Conservation (phyloP, 2,329 filamentous ascomycete species). For the Cyphellophora attinorum region DNA sequence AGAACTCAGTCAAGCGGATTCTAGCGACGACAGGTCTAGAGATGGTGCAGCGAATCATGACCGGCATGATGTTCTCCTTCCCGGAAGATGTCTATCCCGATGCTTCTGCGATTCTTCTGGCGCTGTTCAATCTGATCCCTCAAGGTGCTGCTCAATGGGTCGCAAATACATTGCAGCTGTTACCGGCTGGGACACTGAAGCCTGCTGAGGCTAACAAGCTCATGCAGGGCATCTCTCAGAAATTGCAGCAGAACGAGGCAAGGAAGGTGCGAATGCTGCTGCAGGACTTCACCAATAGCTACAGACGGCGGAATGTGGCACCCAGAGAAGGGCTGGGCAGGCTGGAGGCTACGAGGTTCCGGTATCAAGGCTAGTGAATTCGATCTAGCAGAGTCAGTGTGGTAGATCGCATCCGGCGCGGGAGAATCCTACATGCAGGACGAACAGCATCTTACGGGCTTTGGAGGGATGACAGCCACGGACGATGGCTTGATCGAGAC, state of each 20-base stretch:
- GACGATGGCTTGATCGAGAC: too few relatives aligned
- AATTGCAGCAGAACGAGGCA: conserved; percentile 58
- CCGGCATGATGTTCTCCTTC: conserved; percentile 99
- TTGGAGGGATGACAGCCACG: too few relatives aligned
- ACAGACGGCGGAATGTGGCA: conserved; percentile 88
- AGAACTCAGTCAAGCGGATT: conserved; percentile 62
- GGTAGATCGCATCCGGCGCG: too few relatives aligned
- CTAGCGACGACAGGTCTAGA: conserved; percentile 61
- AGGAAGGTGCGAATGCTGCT: conserved; percentile 75
- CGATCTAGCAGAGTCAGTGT: too few relatives aligned
- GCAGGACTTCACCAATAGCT: conserved; percentile 94
- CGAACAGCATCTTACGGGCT: too few relatives aligned
- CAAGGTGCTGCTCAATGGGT: conserved; percentile 73
- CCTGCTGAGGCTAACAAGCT: conserved; percentile 71
- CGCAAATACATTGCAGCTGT: conserved; percentile 68
- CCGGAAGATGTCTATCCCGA: conserved; percentile 92
- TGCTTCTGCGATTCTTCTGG: conserved; percentile 82
- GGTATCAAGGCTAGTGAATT: conserved; percentile 53
- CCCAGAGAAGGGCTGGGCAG: conserved; percentile 82
- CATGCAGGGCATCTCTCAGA: conserved; percentile 70
- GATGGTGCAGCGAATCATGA: conserved; percentile 80
- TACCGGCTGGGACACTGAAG: conserved; percentile 74
- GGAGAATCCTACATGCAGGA: too few relatives aligned
- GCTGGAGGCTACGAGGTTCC: conserved; percentile 78
- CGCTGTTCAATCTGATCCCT: conserved; percentile 79